Conservation (phyloP, 2,329 filamentous ascomycete species). For the Hypomyces perniciosus region DNA sequence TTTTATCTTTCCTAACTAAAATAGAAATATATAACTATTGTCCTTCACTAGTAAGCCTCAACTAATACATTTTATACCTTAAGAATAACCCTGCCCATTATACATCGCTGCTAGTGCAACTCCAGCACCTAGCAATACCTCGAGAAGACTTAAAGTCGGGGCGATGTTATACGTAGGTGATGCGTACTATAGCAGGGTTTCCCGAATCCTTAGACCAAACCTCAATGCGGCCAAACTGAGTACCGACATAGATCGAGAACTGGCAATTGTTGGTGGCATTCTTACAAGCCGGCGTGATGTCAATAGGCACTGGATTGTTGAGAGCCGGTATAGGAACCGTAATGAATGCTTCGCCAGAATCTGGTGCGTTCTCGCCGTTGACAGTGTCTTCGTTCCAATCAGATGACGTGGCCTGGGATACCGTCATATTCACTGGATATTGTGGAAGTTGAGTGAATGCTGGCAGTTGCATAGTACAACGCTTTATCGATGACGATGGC, state of each 20-base stretch:
- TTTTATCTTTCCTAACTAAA: too few species aligned
- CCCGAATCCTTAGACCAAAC: not conserved
- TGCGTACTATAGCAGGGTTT: not conserved
- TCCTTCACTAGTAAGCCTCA: too few species aligned
- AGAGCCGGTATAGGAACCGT: not conserved
- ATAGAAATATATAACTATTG: too few species aligned
- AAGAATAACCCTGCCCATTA: too few species aligned
- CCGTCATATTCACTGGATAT: not conserved
- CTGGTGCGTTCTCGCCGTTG: not conserved
- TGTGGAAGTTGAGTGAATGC: not conserved
- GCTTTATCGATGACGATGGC: not conserved
- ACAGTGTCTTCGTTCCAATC: not conserved
- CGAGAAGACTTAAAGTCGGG: too few species aligned
- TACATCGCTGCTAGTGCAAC: too few species aligned
- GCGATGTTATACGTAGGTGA: not conserved
- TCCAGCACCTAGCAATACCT: too few species aligned
- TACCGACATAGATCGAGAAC: not conserved
- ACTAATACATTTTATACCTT: too few species aligned
- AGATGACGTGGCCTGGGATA: not conserved
- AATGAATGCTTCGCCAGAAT: not conserved
- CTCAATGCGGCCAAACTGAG: not conserved
- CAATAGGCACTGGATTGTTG: not conserved
- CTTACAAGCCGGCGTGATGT: not conserved
- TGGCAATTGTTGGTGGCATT: not conserved
- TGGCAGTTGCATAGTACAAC: not conserved